Conservation (phyloP, 306 rosid species). For the Cercis canadensis region DNA sequence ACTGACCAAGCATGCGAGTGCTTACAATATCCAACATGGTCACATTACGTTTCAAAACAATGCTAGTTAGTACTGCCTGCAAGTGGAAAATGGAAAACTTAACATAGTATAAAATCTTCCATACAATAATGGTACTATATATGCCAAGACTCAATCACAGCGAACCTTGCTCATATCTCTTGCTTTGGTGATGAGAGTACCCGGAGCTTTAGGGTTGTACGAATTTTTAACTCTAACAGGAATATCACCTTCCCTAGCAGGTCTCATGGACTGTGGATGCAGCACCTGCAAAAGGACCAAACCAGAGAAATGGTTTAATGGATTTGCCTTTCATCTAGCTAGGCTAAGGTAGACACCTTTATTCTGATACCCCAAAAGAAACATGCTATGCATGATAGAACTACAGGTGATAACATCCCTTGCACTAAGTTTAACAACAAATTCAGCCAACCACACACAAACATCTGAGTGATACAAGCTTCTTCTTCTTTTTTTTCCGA, state of each 20-base stretch:
- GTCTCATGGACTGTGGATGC: conserved; percentile 99
- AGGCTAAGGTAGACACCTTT: not conserved
- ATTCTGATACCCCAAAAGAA: conserved; percentile 24
- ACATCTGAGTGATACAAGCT: conserved; percentile 4
- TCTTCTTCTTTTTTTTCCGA: too few species aligned
- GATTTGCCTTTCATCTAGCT: too few species aligned
- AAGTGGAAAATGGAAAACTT: conserved; percentile 39
- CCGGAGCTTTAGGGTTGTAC: conserved; percentile 93
- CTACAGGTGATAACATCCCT: conserved; percentile 13
- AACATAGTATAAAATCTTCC: conserved; percentile 22
- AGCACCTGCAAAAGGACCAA: conserved; percentile 64
- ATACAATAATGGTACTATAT: conserved; percentile 28
- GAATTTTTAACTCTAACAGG: conserved; percentile 98
- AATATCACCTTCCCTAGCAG: conserved; percentile 95
- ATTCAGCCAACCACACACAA: conserved; percentile 16
- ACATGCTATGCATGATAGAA: conserved; percentile 4
- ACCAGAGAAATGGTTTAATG: conserved; percentile 12
- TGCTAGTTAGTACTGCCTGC: conserved; percentile 92
- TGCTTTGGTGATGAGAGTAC: conserved; percentile 82
- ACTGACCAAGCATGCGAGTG: conserved; percentile 98
- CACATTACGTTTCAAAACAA: conserved; percentile 86
- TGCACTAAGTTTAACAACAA: conserved; percentile 7
- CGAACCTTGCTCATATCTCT: conserved; percentile 95
- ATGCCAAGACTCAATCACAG: conserved; percentile 26
- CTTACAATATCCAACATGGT: conserved; percentile 97